Evolutionary conservation across 192 early-diverging fungal species (phyloP), one percentile per base, ranked within the genome.

Genomic region (Rhizoclosmatium globosum): DNA sequence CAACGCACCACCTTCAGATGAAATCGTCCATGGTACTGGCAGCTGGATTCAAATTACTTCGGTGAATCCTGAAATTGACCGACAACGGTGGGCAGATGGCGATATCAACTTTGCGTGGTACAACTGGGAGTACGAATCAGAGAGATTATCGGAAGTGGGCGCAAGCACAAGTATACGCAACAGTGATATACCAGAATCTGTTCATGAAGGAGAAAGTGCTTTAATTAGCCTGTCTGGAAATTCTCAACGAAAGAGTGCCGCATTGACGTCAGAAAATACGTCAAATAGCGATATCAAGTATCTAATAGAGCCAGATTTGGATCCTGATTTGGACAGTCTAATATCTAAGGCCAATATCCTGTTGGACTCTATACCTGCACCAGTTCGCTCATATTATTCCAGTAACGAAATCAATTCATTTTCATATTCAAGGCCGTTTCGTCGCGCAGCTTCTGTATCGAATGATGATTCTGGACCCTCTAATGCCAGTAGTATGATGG

Each of bases 21-120:
- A 92, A 0, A 84, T 90, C 43, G 65, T 87, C 23, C 77, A 88
- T 44, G 88, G 83, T 57, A 85, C 88, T 77, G 90, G 89, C 1
- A 82, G 84, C 57, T 92, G 86, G 71, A 71, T 94, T 58, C 91
- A 92, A 57, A 88, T 94, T 43, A 93, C 92, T 0, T 85, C 91
- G 1, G 92, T 94, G 4, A 83, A 79, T 44, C 92, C 93, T 2
- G 91, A 90, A 48, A 84, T 88, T 1, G 87, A 90, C 15, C 64
- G 71, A 2, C 75, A 78, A 53, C 43, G 65, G 4, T 87, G 83
- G 84, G 39, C 45, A 46, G 74, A 74, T 31, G 83, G 80, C 15
- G 57, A 81, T 15, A 76, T 64, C 21, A 82, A 75, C 45, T 68
- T 74, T 11, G 72, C 82, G 46, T 79, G 79, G 79, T 71, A 72